Evolutionary conservation across 352 stramenopile species (phyloP), one percentile per base, ranked within the genome.

Genomic region (Globisporangium paroecandrum): DNA sequence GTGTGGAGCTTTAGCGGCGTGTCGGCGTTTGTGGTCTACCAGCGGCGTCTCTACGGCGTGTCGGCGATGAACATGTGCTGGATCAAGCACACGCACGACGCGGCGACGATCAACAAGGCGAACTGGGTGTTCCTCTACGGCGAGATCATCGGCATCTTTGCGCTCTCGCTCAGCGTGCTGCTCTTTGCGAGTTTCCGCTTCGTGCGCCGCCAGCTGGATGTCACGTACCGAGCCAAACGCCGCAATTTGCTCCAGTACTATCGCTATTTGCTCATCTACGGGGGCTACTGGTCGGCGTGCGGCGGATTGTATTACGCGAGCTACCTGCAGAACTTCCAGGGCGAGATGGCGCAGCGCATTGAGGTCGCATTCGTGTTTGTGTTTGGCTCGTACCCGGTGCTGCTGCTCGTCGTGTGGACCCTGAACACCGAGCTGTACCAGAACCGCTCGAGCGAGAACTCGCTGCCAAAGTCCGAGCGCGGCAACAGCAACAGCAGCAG

Each of bases 171-270:
- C 22, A 74, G 72, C 3, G 87, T 94, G 61, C 75, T 94, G 41
- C 70, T 95, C 4, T 93, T 95, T 54, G 87, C 87, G 24, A 95
- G 82, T 63, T 92, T 95, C 64, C 87, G 87, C 47, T 95, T 95
- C 57, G 87, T 88, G 27, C 72, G 86, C n/a, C 84, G 87, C 12
- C 87, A 94, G 66, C 57, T 95, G 58, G 87, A 95, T 61, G 85
- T 93, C 61, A 95, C 87, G 18, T 95, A 95, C 65, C 82, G 87
- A 7, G 76, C 87, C 64, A 95, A 95, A 62, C 81, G 87, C 46
- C 82, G 87, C 22, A 91, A 89, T 38, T 58, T 95, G 51, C 76
- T 95, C 9, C 87, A 95, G 72, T 95, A 95, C 65, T 95, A 94
- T 57, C 87, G 87, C 22, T 95, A 95, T 59, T 58, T 93, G 47